phyloP scores from a whole-genome alignment of 768 basidiomycete species.

The Suillus subluteus region DNA sequence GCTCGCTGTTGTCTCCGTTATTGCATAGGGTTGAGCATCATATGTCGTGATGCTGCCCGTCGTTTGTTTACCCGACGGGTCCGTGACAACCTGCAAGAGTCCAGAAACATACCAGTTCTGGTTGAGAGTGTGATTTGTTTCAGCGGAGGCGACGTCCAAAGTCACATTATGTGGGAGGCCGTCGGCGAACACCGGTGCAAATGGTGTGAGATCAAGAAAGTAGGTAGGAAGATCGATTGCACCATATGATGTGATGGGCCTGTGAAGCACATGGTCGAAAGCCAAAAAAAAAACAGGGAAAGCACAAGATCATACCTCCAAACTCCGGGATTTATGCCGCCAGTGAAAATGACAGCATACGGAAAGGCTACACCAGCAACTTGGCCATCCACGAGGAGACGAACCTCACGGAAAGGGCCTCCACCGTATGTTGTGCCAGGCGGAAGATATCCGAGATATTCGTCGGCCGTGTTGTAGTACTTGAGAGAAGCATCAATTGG shows the following conservation, averaged over 20 bases:
- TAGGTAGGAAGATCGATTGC: slow-evolving; percentile 80
- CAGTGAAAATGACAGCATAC: slow-evolving; percentile 69
- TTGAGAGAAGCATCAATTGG: slow-evolving; percentile 28
- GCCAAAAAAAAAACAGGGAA: neutral
- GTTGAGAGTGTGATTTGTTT: slow-evolving; percentile 64
- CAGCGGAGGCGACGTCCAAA: slow-evolving; percentile 74
- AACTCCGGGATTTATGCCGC: slow-evolving; percentile 67
- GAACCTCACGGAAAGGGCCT: slow-evolving; percentile 67
- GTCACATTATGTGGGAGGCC: slow-evolving; percentile 71
- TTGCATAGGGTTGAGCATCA: slow-evolving; percentile 58
- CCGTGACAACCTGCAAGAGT: slow-evolving; percentile 66
- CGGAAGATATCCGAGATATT: slow-evolving; percentile 61
- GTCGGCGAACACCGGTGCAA: slow-evolving; percentile 70
- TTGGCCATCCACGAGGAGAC: slow-evolving; percentile 56
- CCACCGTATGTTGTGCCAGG: slow-evolving; percentile 46
- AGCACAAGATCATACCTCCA: slow-evolving; percentile 51
- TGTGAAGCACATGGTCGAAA: slow-evolving; percentile 22
- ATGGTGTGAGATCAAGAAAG: slow-evolving; percentile 77
- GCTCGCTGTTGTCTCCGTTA: slow-evolving; percentile 50
- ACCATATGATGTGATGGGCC: slow-evolving; percentile 77
- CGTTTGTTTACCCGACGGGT: slow-evolving; percentile 63
- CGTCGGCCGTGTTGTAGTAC: slow-evolving; percentile 71
- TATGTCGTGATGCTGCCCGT: slow-evolving; percentile 69
- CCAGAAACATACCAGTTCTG: slow-evolving; percentile 83
- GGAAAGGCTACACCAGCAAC: slow-evolving; percentile 63